These are phyloP conservation scores for Withania somnifera DNA, from an alignment of 305 asterid genomes.

Conservation along the genomic window DNA sequence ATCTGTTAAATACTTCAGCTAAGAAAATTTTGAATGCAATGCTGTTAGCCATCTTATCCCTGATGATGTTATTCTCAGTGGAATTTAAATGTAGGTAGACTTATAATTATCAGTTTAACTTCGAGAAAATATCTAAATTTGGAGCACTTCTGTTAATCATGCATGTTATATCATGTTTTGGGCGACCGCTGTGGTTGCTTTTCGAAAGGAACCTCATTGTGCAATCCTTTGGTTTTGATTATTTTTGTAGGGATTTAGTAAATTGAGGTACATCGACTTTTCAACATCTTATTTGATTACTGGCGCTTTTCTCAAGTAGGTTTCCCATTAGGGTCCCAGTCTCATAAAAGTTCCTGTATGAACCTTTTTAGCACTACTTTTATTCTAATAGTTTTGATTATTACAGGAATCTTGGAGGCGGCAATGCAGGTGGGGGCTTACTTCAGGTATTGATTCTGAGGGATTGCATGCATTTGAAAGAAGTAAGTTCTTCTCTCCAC, in stretches of 20 bases:
- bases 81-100: no score
- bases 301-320: slow-evolving; percentile 77
- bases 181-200: neutral
- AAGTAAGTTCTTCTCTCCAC: slow-evolving; percentile 26
- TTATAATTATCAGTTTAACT: no score
- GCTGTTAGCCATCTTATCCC: no score
- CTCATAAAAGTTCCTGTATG: neutral
- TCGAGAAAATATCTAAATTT: no score
- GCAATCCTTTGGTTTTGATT: neutral
- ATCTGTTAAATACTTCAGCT: no score
- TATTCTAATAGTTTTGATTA: neutral
- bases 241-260: slow-evolving; percentile 57
- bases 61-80: no score
- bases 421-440: slow-evolving; percentile 34
- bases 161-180: no score
- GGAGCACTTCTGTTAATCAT: no score
- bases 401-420: slow-evolving; percentile 57
- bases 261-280: slow-evolving; percentile 63
- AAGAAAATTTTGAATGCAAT: no score
- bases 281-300: slow-evolving; percentile 57
- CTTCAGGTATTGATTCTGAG: slow-evolving; percentile 61
- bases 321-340: neutral
- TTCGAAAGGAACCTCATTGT: neutral
- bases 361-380: neutral
- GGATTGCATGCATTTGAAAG: slow-evolving; percentile 76